Base-by-base conservation (phyloP, 352 stramenopile genomes). In the Blastocystis hominis region DNA sequence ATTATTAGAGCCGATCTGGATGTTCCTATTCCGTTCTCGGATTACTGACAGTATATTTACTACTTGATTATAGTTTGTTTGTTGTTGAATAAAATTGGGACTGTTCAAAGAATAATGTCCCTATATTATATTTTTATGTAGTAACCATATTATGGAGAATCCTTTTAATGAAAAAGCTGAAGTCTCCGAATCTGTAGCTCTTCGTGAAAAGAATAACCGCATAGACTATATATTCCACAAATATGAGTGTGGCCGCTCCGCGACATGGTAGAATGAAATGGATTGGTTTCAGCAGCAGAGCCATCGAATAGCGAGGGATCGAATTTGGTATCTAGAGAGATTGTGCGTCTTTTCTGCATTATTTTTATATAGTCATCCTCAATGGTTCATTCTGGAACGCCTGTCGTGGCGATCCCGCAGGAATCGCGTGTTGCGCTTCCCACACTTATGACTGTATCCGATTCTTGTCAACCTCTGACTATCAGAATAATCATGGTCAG, bases 11-110 rank as follows among this genome's bases (percentile, higher is more conserved):
- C 72, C 2, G 72, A 84, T 30, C 53, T 84, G 9, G 72, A 84
- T 38, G 72, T 84, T n/a, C 72, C 72, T 66, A 69, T 84, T 38
- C 72, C 72, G 1, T 84, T 84, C 20, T 84, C 72, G 0, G 72
- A 84, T 47, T 62, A 78, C 24, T 78, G n/a, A 15, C 59, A 59
- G 20, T 76, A 70, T 70, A 46, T 34, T 34, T 55, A 44, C 30
- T 50, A 6, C 47, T 80, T 42, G 17, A 44, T 42, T 42, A 36
- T 76, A n/a, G 54, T 80, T 75, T 24, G 15, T 47, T 44, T 30
- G 24, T 30, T 30, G 24, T 30, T 30, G 24, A 5, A 75, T 17
- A 47, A 24, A 75, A 47, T 47, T 47, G 42, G 24, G 38, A 47
- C 15, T 75, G 38, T 53, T 47, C 9, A n/a, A 15, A n/a, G 24